Conservation (phyloP, 2,329 filamentous ascomycete genomes). For the Phialophora macrospora region DNA sequence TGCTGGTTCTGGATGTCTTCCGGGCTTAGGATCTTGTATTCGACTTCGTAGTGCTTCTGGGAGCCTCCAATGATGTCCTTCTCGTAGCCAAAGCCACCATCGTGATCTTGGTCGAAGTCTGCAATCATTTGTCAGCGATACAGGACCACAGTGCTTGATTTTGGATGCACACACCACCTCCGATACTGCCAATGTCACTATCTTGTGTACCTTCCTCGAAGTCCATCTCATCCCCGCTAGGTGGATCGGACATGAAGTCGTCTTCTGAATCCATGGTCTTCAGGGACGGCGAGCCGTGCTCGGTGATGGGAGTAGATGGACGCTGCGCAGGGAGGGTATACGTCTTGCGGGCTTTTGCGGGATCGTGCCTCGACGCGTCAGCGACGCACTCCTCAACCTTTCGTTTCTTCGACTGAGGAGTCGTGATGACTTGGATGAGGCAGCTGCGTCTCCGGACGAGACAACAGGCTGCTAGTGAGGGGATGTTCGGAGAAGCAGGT, state of each 20-base stretch:
- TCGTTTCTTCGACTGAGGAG: slow-evolving; percentile 58
- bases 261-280: slow-evolving; percentile 89
- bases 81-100: slow-evolving; percentile 67
- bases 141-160: background rate
- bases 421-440: slow-evolving; percentile 52
- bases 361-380: slow-evolving; percentile 39
- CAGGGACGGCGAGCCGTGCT: slow-evolving; percentile 49
- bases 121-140: slow-evolving; percentile 36
- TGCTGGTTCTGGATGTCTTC: slow-evolving; percentile 83
- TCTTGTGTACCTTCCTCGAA: slow-evolving; percentile 70
- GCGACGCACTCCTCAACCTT: slow-evolving; percentile 56
- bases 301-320: slow-evolving; percentile 57
- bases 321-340: slow-evolving; percentile 36
- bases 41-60: slow-evolving; percentile 78
- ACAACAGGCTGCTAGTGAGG: slow-evolving; percentile 35
- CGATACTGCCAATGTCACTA: slow-evolving; percentile 64
- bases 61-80: slow-evolving; percentile 73
- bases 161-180: slow-evolving; percentile 32
- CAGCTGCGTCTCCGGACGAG: slow-evolving; percentile 38
- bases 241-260: slow-evolving; percentile 84
- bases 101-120: slow-evolving; percentile 65
- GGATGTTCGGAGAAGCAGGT: slow-evolving; percentile 19
- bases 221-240: slow-evolving; percentile 73
- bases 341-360: slow-evolving; percentile 44
- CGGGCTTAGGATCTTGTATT: slow-evolving; percentile 80